A percentile compares a stretch with the other conserved stretches of the same genome.
phyloP scores from a whole-genome alignment of 345 rosid genomes.

The Schrenkiella parvula region DNA sequence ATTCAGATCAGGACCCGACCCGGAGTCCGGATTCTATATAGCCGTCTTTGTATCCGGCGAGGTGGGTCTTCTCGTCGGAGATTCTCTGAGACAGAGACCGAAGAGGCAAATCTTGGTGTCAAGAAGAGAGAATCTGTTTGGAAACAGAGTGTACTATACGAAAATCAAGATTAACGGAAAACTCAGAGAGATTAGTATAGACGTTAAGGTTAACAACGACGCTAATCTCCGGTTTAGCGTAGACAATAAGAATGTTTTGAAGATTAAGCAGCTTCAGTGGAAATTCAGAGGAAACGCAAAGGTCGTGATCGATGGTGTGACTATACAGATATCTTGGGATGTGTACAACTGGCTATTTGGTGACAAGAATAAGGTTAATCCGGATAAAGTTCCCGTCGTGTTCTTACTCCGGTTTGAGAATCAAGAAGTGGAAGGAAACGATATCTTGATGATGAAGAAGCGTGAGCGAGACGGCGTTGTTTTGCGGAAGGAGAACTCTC shows the following conservation, averaged over 20 bases:
- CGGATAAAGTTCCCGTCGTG: constrained; percentile 45
- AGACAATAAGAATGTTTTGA: constrained; percentile 54
- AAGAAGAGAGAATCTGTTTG: constrained; percentile 67
- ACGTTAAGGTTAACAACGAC: constrained; percentile 41
- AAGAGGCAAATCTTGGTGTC: constrained; percentile 45
- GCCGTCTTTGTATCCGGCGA: constrained; percentile 61
- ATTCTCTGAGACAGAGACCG: constrained; percentile 42
- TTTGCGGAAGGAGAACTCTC: constrained; percentile 39
- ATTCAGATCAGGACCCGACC: constrained; percentile 74
- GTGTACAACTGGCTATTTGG: constrained; percentile 78
- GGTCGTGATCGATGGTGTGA: constrained; percentile 62
- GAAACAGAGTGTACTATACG: constrained; percentile 57
- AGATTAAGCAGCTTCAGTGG: constrained; percentile 70
- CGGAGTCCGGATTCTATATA: constrained; percentile 65
- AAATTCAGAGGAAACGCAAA: constrained; percentile 81
- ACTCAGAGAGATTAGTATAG: constrained; percentile 53
- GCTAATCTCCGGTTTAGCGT: constrained; percentile 44
- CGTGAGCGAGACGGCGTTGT: constrained; percentile 24
- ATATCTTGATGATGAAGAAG: constrained; percentile 21
- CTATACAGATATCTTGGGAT: constrained; percentile 81
- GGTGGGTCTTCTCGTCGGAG: constrained; percentile 65
- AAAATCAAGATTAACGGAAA: constrained; percentile 60
- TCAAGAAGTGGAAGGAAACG: constrained; percentile 23
- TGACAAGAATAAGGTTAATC: constrained; percentile 15
- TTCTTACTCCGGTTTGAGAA: constrained; percentile 78